Base-by-base conservation (phyloP, 169 alveolate species). In the Plasmodium gonderi region DNA sequence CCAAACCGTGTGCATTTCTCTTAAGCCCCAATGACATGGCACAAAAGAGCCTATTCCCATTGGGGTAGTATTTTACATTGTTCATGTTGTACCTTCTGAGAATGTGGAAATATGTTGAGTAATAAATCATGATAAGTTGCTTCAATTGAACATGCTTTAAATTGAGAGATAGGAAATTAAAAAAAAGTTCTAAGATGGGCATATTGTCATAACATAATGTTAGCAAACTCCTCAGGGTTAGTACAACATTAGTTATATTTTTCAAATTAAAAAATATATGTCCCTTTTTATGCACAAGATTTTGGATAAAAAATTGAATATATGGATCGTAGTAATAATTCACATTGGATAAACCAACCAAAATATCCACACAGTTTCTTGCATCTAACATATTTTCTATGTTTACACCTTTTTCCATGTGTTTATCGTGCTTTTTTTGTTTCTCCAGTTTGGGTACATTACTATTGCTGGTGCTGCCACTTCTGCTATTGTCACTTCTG, bases 61-160 rank as follows among this genome's bases (percentile, higher is more conserved):
- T 49, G 9, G 80, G 74, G 42, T 4, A 36, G 26, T 83, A 83
- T 60, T 83, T 72, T 60, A 72, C 60, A 8, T 47, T 23, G 42
- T 20, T 17, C 45, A 14, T 3, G 36, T 69, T 49, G 64, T 72
- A 47, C 31, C 51, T 47, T n/a, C 42, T 47, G 31, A 69, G 54
- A 47, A 83, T 83, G 64, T 83, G 42, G 64, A 23, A 20, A 72
- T 83, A 83, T 20, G 77, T 33, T 17, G 92, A 36, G 42, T 83
- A 83, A 45, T 20, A 83, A 45, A 83, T 49, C 92, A 83, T 83
- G 2, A 83, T 83, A 54, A 83, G 40, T 69, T 83, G 92, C 23
- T 83, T 83, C 12, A 83, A 26, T 42, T 83, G 65, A 40, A 83
- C 42, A 69, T 17, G 12, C 4, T 60, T 72, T 40, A 47, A 23